phyloP scores from a whole-genome alignment of 2,329 filamentous ascomycete species.

The Conoideocrella luteorostrata region DNA sequence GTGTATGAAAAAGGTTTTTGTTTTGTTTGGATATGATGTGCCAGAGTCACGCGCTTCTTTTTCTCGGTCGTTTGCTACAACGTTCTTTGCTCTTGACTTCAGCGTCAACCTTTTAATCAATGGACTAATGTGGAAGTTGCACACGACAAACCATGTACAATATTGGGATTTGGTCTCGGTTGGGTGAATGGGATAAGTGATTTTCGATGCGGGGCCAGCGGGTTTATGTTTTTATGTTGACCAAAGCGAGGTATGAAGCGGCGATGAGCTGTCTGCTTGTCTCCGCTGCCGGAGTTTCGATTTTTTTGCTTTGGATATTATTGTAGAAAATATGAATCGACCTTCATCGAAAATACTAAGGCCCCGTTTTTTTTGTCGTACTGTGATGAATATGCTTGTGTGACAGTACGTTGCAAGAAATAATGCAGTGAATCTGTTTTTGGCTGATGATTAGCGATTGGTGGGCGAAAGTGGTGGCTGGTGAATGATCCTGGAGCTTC shows the following conservation, averaged over 20 bases:
- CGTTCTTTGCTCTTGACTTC: conserved; percentile 1
- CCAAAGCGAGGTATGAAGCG: conserved; percentile 8
- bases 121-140: conserved; percentile 2
- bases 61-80: neutral
- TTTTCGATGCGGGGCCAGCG: conserved; percentile 13
- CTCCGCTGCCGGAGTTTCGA: conserved; percentile 11
- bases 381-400: too few species aligned
- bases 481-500: too few species aligned
- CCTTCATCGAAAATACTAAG: conserved; percentile 10
- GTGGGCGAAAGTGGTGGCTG: too few species aligned
- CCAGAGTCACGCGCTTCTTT: neutral
- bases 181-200: neutral
- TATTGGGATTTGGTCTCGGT: neutral
- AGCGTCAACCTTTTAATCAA: neutral
- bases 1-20: conserved; percentile 9
- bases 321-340: conserved; percentile 16
- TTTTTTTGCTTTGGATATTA: conserved; percentile 12
- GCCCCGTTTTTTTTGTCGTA: neutral
- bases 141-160: conserved; percentile 5
- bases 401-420: too few species aligned
- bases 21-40: neutral
- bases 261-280: conserved; percentile 2
- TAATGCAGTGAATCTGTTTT: too few species aligned
- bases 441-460: too few species aligned
- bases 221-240: conserved; percentile 12